Evolutionary conservation across 495 filamentous ascomycete genomes (phyloP), one percentile per base, ranked within the genome.

Genomic region (Talaromyces proteolyticus): DNA sequence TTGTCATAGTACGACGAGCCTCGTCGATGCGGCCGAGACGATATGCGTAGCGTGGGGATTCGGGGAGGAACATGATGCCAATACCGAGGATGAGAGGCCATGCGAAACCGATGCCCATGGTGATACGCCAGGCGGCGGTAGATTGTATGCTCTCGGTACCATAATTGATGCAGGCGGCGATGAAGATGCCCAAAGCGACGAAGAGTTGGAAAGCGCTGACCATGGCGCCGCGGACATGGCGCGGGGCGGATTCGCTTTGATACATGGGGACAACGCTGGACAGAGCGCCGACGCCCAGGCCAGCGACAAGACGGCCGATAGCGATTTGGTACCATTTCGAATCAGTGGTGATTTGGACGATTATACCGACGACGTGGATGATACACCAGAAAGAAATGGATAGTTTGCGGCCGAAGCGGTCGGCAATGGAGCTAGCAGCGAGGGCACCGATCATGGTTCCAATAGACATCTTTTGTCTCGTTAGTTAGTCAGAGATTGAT

Each of bases 141-240:
- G 67, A 67, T 21, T 78, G 57, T 45, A 67, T 65, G 12, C 50
- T 59, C 50, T 80, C 69, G 20, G 88, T 91, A 34, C 87, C 88
- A 62, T 74, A 93, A 67, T 93, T 91, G 75, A 92, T 76, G 66
- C 86, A 82, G 65, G 89, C 82, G 53, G 88, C 86, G 41, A 82
- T 78, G 69, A 89, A 89, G 67, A 92, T 93, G 55, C 89, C 89
- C 50, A 90, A 75, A 23, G 89, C 89, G 63, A 93, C 87, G 70
- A 93, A 90, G 19, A 94, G 78, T 70, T 94, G 89, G 73, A 94
- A 93, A 38, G 78, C 77, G 44, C 79, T 81, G 53, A 88, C 76
- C 52, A 87, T 76, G 44, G 85, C 72, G 62, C 83, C 84, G 53
- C 85, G 80, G 52, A 89, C 75, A 57, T 82, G 78, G 12, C 68